A percentile compares a stretch with the other conserved stretches of the same genome.
Evolutionary conservation across 2,329 filamentous ascomycete species (phyloP).

Genomic region (Cucurbitaria berberidis): DNA sequence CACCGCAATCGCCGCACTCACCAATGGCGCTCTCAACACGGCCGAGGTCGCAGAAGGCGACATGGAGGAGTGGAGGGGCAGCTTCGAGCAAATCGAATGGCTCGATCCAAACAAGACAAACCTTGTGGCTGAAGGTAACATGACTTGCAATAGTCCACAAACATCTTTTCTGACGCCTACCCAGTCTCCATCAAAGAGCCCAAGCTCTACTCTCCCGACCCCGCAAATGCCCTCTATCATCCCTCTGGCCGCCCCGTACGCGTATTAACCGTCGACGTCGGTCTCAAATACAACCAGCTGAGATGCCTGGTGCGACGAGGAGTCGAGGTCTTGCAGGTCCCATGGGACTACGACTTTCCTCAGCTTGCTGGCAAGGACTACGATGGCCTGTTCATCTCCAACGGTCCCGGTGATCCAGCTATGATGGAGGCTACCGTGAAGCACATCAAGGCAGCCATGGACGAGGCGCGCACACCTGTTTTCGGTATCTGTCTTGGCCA

Average conservation of each 20-base stretch:
- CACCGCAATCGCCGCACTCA: constrained; percentile 32
- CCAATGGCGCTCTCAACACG: constrained; percentile 49
- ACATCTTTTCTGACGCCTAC: constrained; percentile 26
- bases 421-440: constrained; percentile 80
- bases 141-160: constrained; percentile 7
- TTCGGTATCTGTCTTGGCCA: constrained; percentile 98
- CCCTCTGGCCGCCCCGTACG: constrained; percentile 86
- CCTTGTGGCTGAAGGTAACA: constrained; percentile 88
- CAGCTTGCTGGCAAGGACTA: constrained; percentile 79
- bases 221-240: constrained; percentile 76
- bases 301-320: constrained; percentile 89
- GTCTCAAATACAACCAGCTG: constrained; percentile 98
- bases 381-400: constrained; percentile 96
- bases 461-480: constrained; percentile 81
- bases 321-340: constrained; percentile 91
- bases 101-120: constrained; percentile 91
- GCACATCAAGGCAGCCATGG: constrained; percentile 77
- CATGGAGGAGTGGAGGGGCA: constrained; percentile 53
- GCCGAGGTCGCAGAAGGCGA: constrained; percentile 40
- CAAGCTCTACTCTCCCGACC: constrained; percentile 80
- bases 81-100: constrained; percentile 86
- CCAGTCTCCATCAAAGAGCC: constrained; percentile 87
- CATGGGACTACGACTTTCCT: constrained; percentile 94
- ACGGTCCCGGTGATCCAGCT: constrained; percentile 94
- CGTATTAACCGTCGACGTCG: constrained; percentile 92